phyloP scores from a whole-genome alignment of 345 rosid species.

The Ricinus communis region DNA sequence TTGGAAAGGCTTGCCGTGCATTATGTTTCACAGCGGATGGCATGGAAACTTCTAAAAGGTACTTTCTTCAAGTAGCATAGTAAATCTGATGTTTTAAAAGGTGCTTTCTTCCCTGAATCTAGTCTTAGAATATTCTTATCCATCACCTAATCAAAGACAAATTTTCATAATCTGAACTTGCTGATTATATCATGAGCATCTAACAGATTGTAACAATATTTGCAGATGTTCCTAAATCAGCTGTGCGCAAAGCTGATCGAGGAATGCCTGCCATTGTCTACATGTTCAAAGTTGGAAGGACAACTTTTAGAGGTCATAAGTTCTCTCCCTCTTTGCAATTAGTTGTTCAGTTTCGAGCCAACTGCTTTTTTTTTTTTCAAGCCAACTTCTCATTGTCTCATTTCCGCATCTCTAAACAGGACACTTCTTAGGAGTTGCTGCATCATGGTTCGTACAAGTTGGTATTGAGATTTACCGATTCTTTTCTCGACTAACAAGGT shows the following conservation, averaged over 20 bases:
- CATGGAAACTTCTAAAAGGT: slow-evolving; percentile 99
- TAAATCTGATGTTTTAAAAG: slow-evolving; percentile 84
- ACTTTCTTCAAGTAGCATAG: slow-evolving; percentile 15
- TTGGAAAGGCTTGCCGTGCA: slow-evolving; percentile 85
- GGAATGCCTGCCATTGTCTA: slow-evolving; percentile 65
- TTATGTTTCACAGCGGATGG: slow-evolving; percentile 80
- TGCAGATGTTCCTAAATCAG: slow-evolving; percentile 82
- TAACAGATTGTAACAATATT: slow-evolving; percentile 16
- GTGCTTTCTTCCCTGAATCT: slow-evolving; percentile 36
- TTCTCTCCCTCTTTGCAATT: neutral
- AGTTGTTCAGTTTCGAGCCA: slow-evolving; percentile 4
- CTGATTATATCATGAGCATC: neutral
- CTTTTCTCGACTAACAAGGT: slow-evolving; percentile 33
- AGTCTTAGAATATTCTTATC: neutral
- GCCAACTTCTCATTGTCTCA: neutral
- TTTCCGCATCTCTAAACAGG: slow-evolving; percentile 54
- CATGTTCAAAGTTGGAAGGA: slow-evolving; percentile 67
- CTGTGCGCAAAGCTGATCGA: slow-evolving; percentile 76
- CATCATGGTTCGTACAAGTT: slow-evolving; percentile 89
- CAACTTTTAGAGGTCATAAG: slow-evolving; percentile 81
- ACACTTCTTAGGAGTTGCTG: slow-evolving; percentile 71
- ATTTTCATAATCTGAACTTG: too few relatives aligned
- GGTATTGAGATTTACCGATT: slow-evolving; percentile 74
- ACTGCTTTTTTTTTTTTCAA: neutral
- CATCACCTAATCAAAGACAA: too few relatives aligned